Evolutionary conservation across 495 filamentous ascomycete species (phyloP), one percentile per base, ranked within the genome.

Genomic region (Talaromyces thailandensis): DNA sequence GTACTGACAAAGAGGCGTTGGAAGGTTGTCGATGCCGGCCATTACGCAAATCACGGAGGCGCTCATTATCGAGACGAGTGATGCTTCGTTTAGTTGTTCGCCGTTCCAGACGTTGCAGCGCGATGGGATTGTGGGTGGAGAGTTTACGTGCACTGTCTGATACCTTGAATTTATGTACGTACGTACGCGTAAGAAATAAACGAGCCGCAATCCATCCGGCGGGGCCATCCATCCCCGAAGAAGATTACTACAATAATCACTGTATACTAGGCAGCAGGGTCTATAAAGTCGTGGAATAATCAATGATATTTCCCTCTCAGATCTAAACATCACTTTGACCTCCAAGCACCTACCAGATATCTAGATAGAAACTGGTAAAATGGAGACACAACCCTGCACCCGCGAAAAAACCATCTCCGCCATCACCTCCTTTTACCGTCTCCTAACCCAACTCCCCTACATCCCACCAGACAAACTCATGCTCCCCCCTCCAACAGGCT

Each of bases 401-500:
- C 21, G 58, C 31, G 14, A 24, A 24, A 43, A 29, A 50, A 32
- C 58, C 0, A 60, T 60, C 31, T 37, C 32, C 16, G 23, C 32
- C 2, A 60, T 60, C 25, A 37, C 50, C 58, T 37, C 32, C 14
- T 60, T 60, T 28, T 60, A 60, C 21, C 14, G 12, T 3, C 40
- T 60, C 1, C 58, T 60, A 2, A 60, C 35, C 11, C 31, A 60
- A 40, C 21, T 60, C 9, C 58, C 58, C 23, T 60, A 60, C 58
- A 60, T 60, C 25, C 58, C 58, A 4, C 18, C 58, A 2, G 58
- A 60, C 23, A 50, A 45, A 26, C 25, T 60, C 18, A 60, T 60
- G 58, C 40, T 60, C 58, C 58, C 58, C 37, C 56, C 56, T 0
- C 18, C 35, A 7, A 23, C 35, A 25, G 58, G 58, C 24, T 60